These are phyloP conservation scores for Pythium diclinum DNA, from an alignment of 352 stramenopile genomes.

Conservation along the genomic window DNA sequence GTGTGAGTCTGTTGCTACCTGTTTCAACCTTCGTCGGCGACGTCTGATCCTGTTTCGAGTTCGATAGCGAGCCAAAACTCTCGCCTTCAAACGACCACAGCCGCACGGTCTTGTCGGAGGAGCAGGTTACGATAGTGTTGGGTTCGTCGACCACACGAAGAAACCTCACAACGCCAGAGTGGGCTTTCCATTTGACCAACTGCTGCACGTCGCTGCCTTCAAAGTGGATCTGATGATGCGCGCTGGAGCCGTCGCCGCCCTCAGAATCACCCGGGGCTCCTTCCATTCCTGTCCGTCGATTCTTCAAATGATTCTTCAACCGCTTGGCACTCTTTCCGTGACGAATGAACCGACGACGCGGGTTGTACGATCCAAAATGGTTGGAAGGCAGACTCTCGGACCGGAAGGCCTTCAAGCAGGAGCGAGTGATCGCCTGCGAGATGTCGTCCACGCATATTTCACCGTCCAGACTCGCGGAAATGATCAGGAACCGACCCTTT, in stretches of 20 bases:
- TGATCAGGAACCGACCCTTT: conserved; percentile 43
- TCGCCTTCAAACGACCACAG: conserved; percentile 56
- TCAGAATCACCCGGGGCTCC: not conserved
- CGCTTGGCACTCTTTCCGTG: conserved; percentile 64
- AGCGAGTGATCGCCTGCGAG: conserved; percentile 41
- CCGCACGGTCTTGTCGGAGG: conserved; percentile 55
- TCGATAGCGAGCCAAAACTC: conserved; percentile 36
- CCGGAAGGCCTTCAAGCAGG: conserved; percentile 44
- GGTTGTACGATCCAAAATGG: conserved; percentile 66
- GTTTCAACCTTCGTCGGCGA: conserved; percentile 4
- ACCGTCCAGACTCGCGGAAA: conserved; percentile 39
- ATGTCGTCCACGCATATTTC: conserved; percentile 54
- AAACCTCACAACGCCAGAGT: conserved; percentile 46
- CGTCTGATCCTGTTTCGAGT: conserved; percentile 9
- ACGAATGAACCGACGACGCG: conserved; percentile 58
- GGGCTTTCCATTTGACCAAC: conserved; percentile 50
- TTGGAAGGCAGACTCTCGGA: conserved; percentile 56
- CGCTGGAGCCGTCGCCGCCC: not conserved
- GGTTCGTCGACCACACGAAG: conserved; percentile 61
- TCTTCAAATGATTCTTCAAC: conserved; percentile 35
- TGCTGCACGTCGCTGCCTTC: conserved; percentile 32
- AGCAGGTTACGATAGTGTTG: conserved; percentile 54
- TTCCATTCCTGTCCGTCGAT: conserved; percentile 12
- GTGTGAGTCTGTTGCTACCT: not conserved
- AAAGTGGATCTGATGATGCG: conserved; percentile 2